These are phyloP conservation scores for Mrakia gelida DNA, from an alignment of 768 basidiomycete species.

Conservation along the genomic window DNA sequence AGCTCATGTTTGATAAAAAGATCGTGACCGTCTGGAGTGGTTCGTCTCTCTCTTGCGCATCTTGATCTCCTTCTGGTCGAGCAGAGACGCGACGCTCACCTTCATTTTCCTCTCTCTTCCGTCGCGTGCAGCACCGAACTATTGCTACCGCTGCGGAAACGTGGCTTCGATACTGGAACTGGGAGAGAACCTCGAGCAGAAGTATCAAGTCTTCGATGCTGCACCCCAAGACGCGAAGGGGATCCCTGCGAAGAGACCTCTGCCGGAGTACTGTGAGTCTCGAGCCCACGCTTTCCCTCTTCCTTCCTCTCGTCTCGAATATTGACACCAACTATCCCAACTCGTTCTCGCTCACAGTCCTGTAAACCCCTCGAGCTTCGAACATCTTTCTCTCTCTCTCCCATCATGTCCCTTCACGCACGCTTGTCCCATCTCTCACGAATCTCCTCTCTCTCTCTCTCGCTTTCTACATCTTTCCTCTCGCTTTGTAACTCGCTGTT, in stretches of 20 bases:
- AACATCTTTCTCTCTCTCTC: neutral
- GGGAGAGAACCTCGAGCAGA: slow-evolving; percentile 58
- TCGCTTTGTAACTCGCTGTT: neutral
- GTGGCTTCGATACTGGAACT: slow-evolving; percentile 99
- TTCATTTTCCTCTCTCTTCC: slow-evolving; percentile 73
- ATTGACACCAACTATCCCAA: neutral
- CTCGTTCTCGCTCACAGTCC: neutral
- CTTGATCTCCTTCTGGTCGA: neutral
- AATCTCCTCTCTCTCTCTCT: neutral
- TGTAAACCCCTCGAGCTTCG: neutral
- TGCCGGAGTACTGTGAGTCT: slow-evolving; percentile 33
- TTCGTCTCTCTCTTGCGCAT: neutral
- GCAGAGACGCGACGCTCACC: neutral
- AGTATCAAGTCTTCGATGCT: slow-evolving; percentile 71
- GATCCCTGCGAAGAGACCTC: slow-evolving; percentile 62
- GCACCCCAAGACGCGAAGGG: slow-evolving; percentile 98
- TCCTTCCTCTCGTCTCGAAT: neutral
- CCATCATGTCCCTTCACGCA: neutral
- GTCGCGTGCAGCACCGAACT: slow-evolving; percentile 98
- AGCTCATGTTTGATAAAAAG: slow-evolving; percentile 44
- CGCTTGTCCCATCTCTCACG: neutral
- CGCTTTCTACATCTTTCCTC: neutral
- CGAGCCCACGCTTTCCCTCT: neutral
- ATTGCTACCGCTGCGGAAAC: slow-evolving; percentile 99
- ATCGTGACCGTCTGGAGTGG: slow-evolving; percentile 4